A percentile compares a stretch with the other conserved stretches of the same genome.
phyloP scores from a whole-genome alignment of 202 grass and related monocot species.

The Setaria viridis region DNA sequence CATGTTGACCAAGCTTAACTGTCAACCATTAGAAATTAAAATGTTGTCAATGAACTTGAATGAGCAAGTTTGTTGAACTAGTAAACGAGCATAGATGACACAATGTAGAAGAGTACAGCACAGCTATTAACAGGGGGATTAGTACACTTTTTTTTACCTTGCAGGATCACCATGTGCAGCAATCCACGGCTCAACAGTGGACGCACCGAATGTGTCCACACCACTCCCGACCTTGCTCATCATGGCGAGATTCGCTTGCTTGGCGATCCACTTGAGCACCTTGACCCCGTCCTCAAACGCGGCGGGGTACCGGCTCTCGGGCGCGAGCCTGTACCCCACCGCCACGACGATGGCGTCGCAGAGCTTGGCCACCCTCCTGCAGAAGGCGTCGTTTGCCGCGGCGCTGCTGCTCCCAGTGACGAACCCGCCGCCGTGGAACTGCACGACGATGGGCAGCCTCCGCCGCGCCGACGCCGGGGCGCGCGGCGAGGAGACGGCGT shows the following conservation, averaged over 20 bases:
- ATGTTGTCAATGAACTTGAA: background rate
- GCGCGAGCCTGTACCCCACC: conserved; percentile 80
- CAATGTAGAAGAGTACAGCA: background rate
- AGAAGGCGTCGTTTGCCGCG: conserved; percentile 80
- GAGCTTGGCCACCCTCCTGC: conserved; percentile 82
- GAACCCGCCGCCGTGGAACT: conserved; percentile 92
- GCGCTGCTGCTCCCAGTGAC: conserved; percentile 75
- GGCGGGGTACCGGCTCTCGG: conserved; percentile 79
- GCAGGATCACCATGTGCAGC: conserved; percentile 83
- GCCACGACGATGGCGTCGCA: conserved; percentile 82
- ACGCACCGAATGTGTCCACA: conserved; percentile 75
- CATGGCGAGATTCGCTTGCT: conserved; percentile 80
- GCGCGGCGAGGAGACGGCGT: conserved; percentile 51
- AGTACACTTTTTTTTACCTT: conserved; percentile 53
- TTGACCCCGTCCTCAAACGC: conserved; percentile 90
- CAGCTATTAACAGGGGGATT: background rate
- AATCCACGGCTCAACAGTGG: conserved; percentile 88
- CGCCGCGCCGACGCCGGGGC: conserved; percentile 43
- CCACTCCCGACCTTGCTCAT: conserved; percentile 67
- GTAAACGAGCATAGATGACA: background rate
- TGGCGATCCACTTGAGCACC: conserved; percentile 84
- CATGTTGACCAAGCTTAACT: conserved; percentile 6
- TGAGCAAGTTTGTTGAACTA: background rate
- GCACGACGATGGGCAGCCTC: conserved; percentile 82
- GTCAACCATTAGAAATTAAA: background rate